A percentile compares a stretch with the other conserved stretches of the same genome.
Conservation (phyloP, 805 yeast species). For the Myxozyma nipponensis region DNA sequence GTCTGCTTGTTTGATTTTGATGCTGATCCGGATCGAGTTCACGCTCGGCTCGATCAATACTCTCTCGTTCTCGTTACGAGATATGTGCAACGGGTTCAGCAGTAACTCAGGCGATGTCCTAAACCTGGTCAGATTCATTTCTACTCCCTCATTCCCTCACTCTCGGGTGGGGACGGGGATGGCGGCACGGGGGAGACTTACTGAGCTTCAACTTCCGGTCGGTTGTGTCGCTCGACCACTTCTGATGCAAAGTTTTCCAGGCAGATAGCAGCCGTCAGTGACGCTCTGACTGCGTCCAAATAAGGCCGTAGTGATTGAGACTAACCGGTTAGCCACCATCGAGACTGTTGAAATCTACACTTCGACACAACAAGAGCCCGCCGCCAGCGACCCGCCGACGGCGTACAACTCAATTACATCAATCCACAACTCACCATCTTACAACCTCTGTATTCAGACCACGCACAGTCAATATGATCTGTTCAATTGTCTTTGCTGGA, state of each 20-base stretch:
- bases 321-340: slow-evolving; percentile 39
- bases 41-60: slow-evolving; percentile 91
- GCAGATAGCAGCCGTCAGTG: slow-evolving; percentile 89
- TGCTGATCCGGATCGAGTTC: slow-evolving; percentile 85
- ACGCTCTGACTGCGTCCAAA: slow-evolving; percentile 85
- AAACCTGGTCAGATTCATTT: neutral
- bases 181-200: slow-evolving; percentile 17
- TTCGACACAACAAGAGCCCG: neutral
- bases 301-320: slow-evolving; percentile 97
- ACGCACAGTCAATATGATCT: too few relatives aligned
- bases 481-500: too few relatives aligned
- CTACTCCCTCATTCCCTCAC: neutral
- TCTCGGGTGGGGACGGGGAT: neutral
- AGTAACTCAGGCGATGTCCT: slow-evolving; percentile 77
- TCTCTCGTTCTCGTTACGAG: slow-evolving; percentile 89
- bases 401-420: neutral
- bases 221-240: slow-evolving; percentile 92
- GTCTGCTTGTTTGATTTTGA: slow-evolving; percentile 94
- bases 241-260: slow-evolving; percentile 93
- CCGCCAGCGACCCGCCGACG: too few relatives aligned
- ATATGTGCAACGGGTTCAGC: slow-evolving; percentile 81
- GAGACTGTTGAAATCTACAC: neutral
- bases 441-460: too few relatives aligned
- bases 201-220: slow-evolving; percentile 89
- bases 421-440: neutral